Conservation (phyloP, 129 eudicot species). For the Heracleum sosnowskyi region DNA sequence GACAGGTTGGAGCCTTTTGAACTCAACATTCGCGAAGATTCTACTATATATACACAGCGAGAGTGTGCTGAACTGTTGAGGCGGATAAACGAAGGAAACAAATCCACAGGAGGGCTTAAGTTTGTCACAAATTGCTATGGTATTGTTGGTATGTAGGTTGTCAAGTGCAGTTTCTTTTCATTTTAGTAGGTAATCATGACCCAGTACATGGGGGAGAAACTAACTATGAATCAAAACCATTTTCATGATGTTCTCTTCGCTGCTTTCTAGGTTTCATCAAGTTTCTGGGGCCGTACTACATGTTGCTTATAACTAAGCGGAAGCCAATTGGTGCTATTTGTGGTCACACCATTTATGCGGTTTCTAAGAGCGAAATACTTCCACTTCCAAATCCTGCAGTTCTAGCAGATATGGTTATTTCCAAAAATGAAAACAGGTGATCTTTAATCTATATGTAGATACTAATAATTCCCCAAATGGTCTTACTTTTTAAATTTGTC, state of each 20-base stretch:
- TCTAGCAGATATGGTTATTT: slow-evolving; percentile 27
- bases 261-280: slow-evolving; percentile 60
- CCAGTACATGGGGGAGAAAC: neutral
- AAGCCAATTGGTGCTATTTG: slow-evolving; percentile 61
- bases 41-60: slow-evolving; percentile 39
- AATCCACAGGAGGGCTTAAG: slow-evolving; percentile 65
- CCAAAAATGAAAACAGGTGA: slow-evolving; percentile 63
- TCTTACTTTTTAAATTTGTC: neutral
- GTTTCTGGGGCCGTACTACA: slow-evolving; percentile 77
- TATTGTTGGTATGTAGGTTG: slow-evolving; percentile 54
- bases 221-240: neutral
- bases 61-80: slow-evolving; percentile 60
- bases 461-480: neutral
- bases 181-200: neutral
- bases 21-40: slow-evolving; percentile 63
- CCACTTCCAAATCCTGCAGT: slow-evolving; percentile 47
- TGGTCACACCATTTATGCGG: slow-evolving; percentile 64
- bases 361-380: slow-evolving; percentile 62
- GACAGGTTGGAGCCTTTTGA: slow-evolving; percentile 58
- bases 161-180: neutral
- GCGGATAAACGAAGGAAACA: slow-evolving; percentile 70
- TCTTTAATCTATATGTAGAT: neutral
- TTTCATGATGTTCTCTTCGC: neutral
- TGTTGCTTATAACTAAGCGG: slow-evolving; percentile 65
- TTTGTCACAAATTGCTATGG: slow-evolving; percentile 73